Evolutionary conservation across 1,284 basidiomycete species (phyloP).

Genomic region (Puccinia coronata): DNA sequence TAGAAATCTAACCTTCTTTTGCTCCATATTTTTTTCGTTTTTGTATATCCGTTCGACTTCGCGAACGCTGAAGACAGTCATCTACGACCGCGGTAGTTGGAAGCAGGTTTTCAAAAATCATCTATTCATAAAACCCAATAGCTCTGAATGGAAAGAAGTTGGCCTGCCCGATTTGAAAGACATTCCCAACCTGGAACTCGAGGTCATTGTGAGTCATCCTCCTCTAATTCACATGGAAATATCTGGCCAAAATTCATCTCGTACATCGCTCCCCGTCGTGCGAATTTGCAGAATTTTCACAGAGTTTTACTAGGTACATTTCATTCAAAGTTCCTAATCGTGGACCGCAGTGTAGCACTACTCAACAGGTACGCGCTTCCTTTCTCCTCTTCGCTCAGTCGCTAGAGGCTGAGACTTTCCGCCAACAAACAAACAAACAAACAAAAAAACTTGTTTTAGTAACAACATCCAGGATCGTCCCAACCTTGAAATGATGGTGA

Average conservation of each 20-base stretch:
- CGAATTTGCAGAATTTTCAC: slow-evolving; percentile 55
- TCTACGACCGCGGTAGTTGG: slow-evolving; percentile 70
- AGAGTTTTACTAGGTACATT: slow-evolving; percentile 66
- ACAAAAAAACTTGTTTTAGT: background rate
- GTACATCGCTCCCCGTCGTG: slow-evolving; percentile 9
- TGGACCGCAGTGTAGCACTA: slow-evolving; percentile 72
- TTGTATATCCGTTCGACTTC: background rate
- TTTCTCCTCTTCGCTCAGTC: background rate
- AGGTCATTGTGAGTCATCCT: slow-evolving; percentile 63
- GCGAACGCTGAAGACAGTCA: slow-evolving; percentile 59
- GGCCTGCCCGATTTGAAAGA: slow-evolving; percentile 66
- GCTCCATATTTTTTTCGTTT: background rate
- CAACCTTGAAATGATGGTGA: slow-evolving; percentile 68
- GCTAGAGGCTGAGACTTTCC: too few relatives aligned
- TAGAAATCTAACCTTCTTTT: background rate
- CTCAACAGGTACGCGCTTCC: slow-evolving; percentile 66
- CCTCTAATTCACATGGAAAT: background rate
- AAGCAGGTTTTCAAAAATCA: slow-evolving; percentile 61
- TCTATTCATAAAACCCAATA: slow-evolving; percentile 53
- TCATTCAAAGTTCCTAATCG: slow-evolving; percentile 74
- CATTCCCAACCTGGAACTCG: slow-evolving; percentile 67
- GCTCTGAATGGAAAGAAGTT: slow-evolving; percentile 64
- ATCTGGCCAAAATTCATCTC: background rate
- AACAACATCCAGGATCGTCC: slow-evolving; percentile 63
- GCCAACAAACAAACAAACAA: too few relatives aligned